Evolutionary conservation across 192 early-diverging fungal genomes (phyloP).

Genomic region (Allomyces arbusculus): DNA sequence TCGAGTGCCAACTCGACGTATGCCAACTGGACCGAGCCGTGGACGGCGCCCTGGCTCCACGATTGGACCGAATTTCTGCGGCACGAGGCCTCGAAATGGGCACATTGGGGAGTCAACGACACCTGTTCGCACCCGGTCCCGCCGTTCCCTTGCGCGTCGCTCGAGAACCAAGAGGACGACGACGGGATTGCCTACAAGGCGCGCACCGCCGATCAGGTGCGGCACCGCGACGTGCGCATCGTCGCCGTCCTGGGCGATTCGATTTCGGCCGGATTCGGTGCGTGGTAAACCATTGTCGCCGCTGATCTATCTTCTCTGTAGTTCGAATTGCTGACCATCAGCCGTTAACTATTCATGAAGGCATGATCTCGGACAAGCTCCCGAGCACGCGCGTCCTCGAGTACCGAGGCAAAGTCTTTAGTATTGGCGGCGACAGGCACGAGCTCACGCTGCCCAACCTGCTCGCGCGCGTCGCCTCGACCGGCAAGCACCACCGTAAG

Average conservation of each 20-base stretch:
- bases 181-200: neutral
- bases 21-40: too few relatives aligned
- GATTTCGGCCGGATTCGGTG: conserved; percentile 32
- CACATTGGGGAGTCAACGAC: neutral
- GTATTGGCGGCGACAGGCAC: conserved; percentile 20
- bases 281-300: too few relatives aligned
- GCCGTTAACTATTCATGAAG: neutral
- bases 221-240: conserved; percentile 22
- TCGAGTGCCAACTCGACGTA: too few relatives aligned
- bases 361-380: neutral
- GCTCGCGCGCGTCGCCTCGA: conserved; percentile 20
- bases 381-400: conserved; percentile 16
- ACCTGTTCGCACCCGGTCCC: neutral
- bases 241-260: conserved; percentile 28
- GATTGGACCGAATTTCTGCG: too few relatives aligned
- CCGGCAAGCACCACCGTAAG: neutral
- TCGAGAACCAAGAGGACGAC: neutral
- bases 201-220: neutral
- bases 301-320: too few relatives aligned
- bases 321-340: too few relatives aligned
- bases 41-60: too few relatives aligned
- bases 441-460: conserved; percentile 29
- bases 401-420: conserved; percentile 30
- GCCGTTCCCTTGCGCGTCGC: neutral
- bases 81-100: too few relatives aligned